Evolutionary conservation across 306 rosid species (phyloP).

Genomic region (Acacia crassicarpa): DNA sequence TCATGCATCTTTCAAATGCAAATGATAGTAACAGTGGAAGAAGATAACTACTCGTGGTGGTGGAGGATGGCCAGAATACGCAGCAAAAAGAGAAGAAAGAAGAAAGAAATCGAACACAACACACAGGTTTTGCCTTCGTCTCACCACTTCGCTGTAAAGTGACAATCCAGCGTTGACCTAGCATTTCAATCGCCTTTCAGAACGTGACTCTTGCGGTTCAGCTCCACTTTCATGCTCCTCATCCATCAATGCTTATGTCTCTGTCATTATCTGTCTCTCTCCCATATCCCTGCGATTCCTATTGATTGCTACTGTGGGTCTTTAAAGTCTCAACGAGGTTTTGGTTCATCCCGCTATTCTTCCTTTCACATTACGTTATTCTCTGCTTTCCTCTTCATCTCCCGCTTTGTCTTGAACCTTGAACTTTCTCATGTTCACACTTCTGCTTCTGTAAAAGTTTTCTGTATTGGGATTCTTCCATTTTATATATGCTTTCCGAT

Average conservation of each 20-base stretch:
- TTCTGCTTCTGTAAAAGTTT: slow-evolving; percentile 12
- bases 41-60: slow-evolving; percentile 14
- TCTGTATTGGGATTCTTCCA: not conserved
- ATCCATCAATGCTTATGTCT: slow-evolving; percentile 44
- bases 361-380: slow-evolving; percentile 34
- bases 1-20: slow-evolving; percentile 32
- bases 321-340: slow-evolving; percentile 17
- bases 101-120: not conserved
- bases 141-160: slow-evolving; percentile 53
- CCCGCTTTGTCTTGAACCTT: slow-evolving; percentile 33
- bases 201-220: slow-evolving; percentile 46
- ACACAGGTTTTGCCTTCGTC: not conserved
- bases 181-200: slow-evolving; percentile 32
- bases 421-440: slow-evolving; percentile 27
- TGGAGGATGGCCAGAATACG: slow-evolving; percentile 29
- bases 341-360: slow-evolving; percentile 28
- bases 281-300: slow-evolving; percentile 31
- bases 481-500: not conserved
- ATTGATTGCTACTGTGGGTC: slow-evolving; percentile 49
- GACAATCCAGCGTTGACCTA: slow-evolving; percentile 50
- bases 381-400: slow-evolving; percentile 22
- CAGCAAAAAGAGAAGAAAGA: not conserved
- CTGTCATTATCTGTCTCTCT: slow-evolving; percentile 34
- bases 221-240: slow-evolving; percentile 48
- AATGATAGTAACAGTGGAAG: slow-evolving; percentile 33